Base-by-base conservation (phyloP, 1,139 yeast species). In the Kurtzmaniella quercitrusa region DNA sequence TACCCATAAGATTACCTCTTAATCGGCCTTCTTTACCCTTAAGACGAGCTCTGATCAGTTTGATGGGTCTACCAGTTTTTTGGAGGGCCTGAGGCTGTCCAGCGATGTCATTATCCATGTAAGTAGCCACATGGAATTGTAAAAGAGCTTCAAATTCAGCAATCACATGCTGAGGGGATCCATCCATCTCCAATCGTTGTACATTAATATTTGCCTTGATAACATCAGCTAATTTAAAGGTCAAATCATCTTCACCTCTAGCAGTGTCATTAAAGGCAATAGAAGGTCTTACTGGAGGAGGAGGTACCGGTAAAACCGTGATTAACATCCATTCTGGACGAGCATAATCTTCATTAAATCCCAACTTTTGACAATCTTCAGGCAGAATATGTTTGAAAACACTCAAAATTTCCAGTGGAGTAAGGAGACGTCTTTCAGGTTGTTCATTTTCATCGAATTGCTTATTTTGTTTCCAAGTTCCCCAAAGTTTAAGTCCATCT, bases 91-190 rank as follows among this genome's bases (percentile, higher is more conserved):
- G 98, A 0, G 98, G 99, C 68, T 93, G 98, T 50, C 99, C 98
- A n/a, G 98, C 98, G 68, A 93, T 93, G 70, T 93, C 98, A 62
- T 93, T 93, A 69, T 93, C 98, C 99, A 93, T 93, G 64, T 93
- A 93, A 1, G 99, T 93, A n/a, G 99, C 98, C 41, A 94, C 98
- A 59, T 93, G 98, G 66, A 90, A 94, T 62, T 94, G 99, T 48
- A 94, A 75, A 55, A 94, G 78, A 38, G 96, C 87, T 63, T 94
- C 98, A 59, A 94, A 93, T 67, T 94, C 99, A 62, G 89, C 88
- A 54, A 93, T 85, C 42, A 94, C 98, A 64, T 94, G 98, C 56
- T 94, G 97, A 11, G 99, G 98, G 2, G 98, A 95, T 53, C 98
- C 98, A 63, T 94, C 98, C 77, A 90, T 90, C 65, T 93, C 98